phyloP scores from a whole-genome alignment of 1,284 basidiomycete genomes.

The Athelia sp. region DNA sequence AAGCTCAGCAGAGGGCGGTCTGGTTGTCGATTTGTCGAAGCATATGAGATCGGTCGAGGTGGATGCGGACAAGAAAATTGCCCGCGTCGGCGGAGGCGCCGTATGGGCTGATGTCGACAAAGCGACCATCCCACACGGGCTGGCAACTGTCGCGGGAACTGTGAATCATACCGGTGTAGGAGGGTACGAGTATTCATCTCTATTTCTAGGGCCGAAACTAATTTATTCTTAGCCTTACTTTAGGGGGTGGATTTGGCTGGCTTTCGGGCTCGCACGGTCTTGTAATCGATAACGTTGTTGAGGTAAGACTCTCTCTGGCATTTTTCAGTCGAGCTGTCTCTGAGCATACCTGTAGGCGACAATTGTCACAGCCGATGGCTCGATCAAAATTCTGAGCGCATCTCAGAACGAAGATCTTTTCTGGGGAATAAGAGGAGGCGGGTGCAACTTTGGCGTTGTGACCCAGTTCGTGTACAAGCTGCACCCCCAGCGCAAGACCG shows the following conservation, averaged over 20 bases:
- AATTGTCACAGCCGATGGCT: constrained; percentile 32
- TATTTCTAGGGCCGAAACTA: not conserved
- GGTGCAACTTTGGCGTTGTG: constrained; percentile 38
- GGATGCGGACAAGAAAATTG: constrained; percentile 22
- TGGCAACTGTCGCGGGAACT: constrained; percentile 30
- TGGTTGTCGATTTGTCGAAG: constrained; percentile 35
- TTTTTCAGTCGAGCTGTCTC: not conserved
- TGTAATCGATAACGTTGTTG: constrained; percentile 48
- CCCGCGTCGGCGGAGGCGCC: constrained; percentile 34
- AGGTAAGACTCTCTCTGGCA: constrained; percentile 23
- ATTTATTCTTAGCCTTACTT: constrained; percentile 20
- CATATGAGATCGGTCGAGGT: constrained; percentile 25
- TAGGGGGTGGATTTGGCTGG: constrained; percentile 40
- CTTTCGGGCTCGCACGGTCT: constrained; percentile 43
- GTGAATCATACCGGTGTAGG: constrained; percentile 35
- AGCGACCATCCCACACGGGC: constrained; percentile 22
- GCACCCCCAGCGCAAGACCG: constrained; percentile 27
- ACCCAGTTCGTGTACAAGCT: constrained; percentile 34
- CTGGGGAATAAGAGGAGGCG: constrained; percentile 40
- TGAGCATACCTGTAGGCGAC: constrained; percentile 27
- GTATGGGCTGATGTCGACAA: constrained; percentile 32
- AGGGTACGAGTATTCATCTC: constrained; percentile 13
- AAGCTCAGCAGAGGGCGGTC: constrained; percentile 29
- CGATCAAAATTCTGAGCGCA: constrained; percentile 18
- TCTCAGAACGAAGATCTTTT: constrained; percentile 32